Evolutionary conservation across 2,329 filamentous ascomycete species (phyloP), one percentile per base, ranked within the genome.

Genomic region (Monosporascus sp.): DNA sequence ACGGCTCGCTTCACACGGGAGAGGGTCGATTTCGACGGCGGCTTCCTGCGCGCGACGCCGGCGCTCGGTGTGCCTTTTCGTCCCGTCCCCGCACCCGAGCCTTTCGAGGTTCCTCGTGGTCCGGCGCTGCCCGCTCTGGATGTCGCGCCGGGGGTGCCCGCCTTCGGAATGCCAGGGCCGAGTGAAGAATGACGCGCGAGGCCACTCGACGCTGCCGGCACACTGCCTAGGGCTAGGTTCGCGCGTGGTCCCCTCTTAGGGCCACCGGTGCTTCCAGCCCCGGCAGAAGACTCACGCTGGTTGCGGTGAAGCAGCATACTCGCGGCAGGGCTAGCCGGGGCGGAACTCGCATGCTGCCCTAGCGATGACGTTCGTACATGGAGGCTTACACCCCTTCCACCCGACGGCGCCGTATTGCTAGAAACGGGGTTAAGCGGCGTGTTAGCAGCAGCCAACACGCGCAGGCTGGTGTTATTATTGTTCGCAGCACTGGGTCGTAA

Each of bases 171-270:
- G 27, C 82, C 81, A 0, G 83, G 83, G 0, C 82, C 83, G 3
- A 84, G 72, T 2, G 83, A 86, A 1, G 83, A 77, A 64, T 86
- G 83, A 15, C 83, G 75, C 6, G 82, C 83, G 11, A 86, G 72
- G 1, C 76, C 77, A 62, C 82, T 85, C 2, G 82, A 82, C 3
- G 78, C 74, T 7, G 71, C 67, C 2, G 80, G 77, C 3, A 75
- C 60, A 53, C 68, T 79, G 47, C 75, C 75, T 2, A 80, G 67
- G 25, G 74, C 72, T 45, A 69, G 74, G 61, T 71, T 80, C 52
- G 71, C 69, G 39, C 81, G 74, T 2, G 77, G 77, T 0, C 72
- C 76, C 36, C 79, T 74, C 67, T 85, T 85, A 20, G 76, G 76
- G 11, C 70, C 68, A 18, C 68, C 67, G 54, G 64, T 46, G 42